Base-by-base conservation (phyloP, 1,139 yeast species). In the Sugiyamaella grinbergsii region DNA sequence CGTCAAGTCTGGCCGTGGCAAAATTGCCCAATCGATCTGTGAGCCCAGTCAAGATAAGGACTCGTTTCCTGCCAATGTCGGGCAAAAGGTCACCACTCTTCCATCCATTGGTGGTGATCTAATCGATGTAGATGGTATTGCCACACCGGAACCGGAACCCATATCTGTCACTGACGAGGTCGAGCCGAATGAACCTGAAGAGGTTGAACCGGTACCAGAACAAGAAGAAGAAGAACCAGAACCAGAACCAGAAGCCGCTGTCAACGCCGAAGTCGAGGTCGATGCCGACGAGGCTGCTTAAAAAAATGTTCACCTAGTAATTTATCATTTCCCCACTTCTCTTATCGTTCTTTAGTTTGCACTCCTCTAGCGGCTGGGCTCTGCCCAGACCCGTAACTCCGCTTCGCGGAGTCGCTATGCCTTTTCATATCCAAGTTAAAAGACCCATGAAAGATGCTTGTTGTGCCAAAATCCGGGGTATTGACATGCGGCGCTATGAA, bases 11-110 rank as follows among this genome's bases (percentile, higher is more conserved):
- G 85, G 84, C 39, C 83, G 85, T 60, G 66, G 69, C 1, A 73
- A 75, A 52, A 73, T 88, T 50, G 82, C 91, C 52, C 82, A 79
- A 18, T 51, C 63, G 33, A 64, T 70, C 42, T 54, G 62, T 28
- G 58, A 62, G 7, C 68, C 68, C 3, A 54, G 51, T 15, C 57
- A 56, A 13, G 66, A 63, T 38, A 61, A 65, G 11, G 65, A 60
- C 13, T 49, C 58, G 54, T 67, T 67, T 56, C 70, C 71, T 4
- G 52, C 49, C 16, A 62, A 60, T 36, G 60, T 61, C 15, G 68
- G 65, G 8, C 61, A 59, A 58, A 60, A 53, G 56, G 62, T 54
- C 55, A 58, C 54, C 63, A 61, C 57, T n/a, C 56, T 59, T 18
- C 54, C 62, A 10, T 55, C 54, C 5, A 51, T 48, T 18, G 54